A percentile compares a stretch with the other conserved stretches of the same genome.
phyloP scores from a whole-genome alignment of 257 asterid species.

The Craterostigma plantagineum region DNA sequence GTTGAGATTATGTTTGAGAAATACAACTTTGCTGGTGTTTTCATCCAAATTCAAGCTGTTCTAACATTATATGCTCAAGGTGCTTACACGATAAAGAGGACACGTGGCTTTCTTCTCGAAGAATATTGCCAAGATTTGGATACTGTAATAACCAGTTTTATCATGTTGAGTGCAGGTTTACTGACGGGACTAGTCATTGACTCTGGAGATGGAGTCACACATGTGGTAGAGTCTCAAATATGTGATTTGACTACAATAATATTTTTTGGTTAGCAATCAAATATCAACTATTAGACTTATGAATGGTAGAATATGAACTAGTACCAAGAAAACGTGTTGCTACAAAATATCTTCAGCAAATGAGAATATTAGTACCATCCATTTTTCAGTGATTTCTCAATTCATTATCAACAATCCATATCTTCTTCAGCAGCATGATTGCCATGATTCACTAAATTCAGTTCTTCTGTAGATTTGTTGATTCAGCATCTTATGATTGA shows the following conservation, averaged over 20 bases:
- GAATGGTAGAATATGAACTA: too few relatives aligned
- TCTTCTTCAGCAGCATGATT: too few relatives aligned
- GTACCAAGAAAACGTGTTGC: too few relatives aligned
- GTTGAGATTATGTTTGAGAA: constrained; percentile 96
- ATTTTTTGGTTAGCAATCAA: too few relatives aligned
- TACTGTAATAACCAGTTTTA: constrained; percentile 11
- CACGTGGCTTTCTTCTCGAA: constrained; percentile 1
- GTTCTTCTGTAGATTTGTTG: too few relatives aligned
- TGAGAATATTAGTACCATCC: too few relatives aligned
- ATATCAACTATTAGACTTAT: too few relatives aligned
- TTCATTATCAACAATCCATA: too few relatives aligned
- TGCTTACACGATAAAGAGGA: constrained; percentile 21
- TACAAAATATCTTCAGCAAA: too few relatives aligned
- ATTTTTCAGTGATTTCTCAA: too few relatives aligned
- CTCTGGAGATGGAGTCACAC: constrained; percentile 97
- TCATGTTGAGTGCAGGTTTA: constrained; percentile 43
- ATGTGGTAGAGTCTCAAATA: constrained; percentile 53
- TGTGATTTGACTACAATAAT: neutral
- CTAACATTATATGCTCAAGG: constrained; percentile 97
- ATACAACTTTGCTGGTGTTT: constrained; percentile 77
- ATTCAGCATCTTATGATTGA: too few relatives aligned
- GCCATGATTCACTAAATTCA: too few relatives aligned
- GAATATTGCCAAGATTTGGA: constrained; percentile 2
- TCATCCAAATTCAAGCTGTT: constrained; percentile 94
- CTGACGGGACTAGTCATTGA: constrained; percentile 92